phyloP scores from a whole-genome alignment of 2,329 filamentous ascomycete species.

The Pestalotiopsis sp. region DNA sequence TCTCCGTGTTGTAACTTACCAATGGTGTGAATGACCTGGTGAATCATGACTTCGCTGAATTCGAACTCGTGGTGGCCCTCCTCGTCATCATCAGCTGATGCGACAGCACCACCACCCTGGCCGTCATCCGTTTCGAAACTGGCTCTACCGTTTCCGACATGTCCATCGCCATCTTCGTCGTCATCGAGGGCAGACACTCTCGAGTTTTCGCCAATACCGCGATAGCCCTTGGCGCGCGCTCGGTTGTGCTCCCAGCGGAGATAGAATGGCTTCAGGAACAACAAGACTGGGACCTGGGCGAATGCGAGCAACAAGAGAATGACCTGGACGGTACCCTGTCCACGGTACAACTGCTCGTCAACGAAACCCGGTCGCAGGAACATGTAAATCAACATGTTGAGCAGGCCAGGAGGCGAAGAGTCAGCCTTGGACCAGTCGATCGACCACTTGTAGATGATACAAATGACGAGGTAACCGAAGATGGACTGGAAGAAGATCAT shows the following conservation, averaged over 20 bases:
- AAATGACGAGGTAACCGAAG: slow-evolving; percentile 92
- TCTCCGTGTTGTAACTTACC: slow-evolving; percentile 57
- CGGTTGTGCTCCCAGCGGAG: slow-evolving; percentile 92
- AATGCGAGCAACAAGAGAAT: slow-evolving; percentile 81
- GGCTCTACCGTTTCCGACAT: slow-evolving; percentile 60
- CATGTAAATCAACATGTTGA: slow-evolving; percentile 99
- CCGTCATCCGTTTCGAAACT: slow-evolving; percentile 69
- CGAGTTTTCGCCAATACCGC: slow-evolving; percentile 86
- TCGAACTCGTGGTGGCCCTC: slow-evolving; percentile 94
- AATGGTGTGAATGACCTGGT: slow-evolving; percentile 98
- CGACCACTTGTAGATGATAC: slow-evolving; percentile 96
- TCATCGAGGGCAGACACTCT: slow-evolving; percentile 88
- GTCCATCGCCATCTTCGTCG: slow-evolving; percentile 70
- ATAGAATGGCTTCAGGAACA: slow-evolving; percentile 95
- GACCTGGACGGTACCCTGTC: slow-evolving; percentile 77
- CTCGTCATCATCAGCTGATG: slow-evolving; percentile 63
- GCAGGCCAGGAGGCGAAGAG: slow-evolving; percentile 76
- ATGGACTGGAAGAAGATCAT: slow-evolving; percentile 99
- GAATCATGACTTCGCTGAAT: slow-evolving; percentile 96
- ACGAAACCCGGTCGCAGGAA: slow-evolving; percentile 83
- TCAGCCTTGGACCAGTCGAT: slow-evolving; percentile 77
- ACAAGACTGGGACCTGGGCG: slow-evolving; percentile 82
- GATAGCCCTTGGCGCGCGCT: slow-evolving; percentile 85
- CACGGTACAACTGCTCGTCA: slow-evolving; percentile 75
- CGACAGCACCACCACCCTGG: slow-evolving; percentile 55